Evolutionary conservation across 306 rosid genomes (phyloP).

Genomic region (Begonia fuchsioides): DNA sequence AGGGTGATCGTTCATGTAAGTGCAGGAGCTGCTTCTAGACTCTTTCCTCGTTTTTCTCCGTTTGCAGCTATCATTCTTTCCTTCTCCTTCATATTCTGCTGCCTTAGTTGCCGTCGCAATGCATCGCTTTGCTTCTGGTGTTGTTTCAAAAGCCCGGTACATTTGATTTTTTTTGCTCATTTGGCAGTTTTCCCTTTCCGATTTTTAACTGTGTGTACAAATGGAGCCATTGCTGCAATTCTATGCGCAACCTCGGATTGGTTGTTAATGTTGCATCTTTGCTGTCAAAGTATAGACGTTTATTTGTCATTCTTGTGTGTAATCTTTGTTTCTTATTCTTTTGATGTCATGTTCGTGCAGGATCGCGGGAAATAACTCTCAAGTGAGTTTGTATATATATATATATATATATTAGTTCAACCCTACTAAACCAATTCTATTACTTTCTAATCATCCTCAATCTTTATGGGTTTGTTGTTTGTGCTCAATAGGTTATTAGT

Average conservation of each 20-base stretch:
- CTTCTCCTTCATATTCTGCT: background rate
- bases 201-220: no score
- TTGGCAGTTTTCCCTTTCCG: background rate
- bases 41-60: constrained; percentile 1
- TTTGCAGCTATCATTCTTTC: background rate
- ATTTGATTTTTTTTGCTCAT: background rate
- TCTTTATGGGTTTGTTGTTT: constrained; percentile 1
- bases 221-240: no score
- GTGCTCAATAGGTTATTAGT: constrained; percentile 33
- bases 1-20: constrained; percentile 11
- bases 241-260: no score
- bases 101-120: constrained; percentile 7
- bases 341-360: background rate
- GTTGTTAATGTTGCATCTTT: no score
- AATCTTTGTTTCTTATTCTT: background rate
- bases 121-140: constrained; percentile 31
- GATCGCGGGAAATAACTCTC: background rate
- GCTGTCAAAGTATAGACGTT: no score
- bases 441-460: no score
- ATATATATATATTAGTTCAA: no score
- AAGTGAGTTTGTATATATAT: no score
- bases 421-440: no score
- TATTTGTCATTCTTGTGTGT: no score
- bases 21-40: background rate
- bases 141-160: constrained; percentile 39